phyloP scores from a whole-genome alignment of 768 basidiomycete genomes.

The Lactarius pseudohatsudake region DNA sequence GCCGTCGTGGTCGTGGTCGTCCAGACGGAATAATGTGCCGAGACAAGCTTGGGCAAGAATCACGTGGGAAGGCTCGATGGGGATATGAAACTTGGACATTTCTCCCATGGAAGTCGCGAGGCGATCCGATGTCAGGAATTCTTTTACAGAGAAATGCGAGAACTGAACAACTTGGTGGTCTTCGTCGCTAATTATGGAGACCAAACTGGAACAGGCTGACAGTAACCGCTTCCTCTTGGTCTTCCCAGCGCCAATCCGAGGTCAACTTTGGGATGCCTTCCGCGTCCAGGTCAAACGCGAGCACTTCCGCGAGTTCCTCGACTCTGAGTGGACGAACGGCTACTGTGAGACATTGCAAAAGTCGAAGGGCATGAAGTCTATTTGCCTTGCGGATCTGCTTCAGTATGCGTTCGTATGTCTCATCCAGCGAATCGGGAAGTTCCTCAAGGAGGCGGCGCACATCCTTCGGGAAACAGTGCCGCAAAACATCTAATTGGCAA shows the following conservation, averaged over 20 bases:
- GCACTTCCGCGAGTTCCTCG: neutral
- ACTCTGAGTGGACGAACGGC: neutral
- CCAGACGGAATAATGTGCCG: neutral
- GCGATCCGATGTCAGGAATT: neutral
- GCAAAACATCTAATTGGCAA: neutral
- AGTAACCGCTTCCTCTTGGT: neutral
- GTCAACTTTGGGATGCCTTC: neutral
- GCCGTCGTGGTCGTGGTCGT: neutral
- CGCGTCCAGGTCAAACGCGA: neutral
- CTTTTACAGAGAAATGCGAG: neutral
- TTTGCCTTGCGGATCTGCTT: neutral
- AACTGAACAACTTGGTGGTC: neutral
- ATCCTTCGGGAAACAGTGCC: neutral
- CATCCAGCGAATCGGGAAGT: neutral
- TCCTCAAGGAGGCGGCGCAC: neutral
- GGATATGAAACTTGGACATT: neutral
- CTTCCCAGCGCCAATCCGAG: neutral
- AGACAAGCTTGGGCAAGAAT: neutral
- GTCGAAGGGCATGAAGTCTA: neutral
- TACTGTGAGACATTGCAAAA: neutral
- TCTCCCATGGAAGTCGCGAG: neutral
- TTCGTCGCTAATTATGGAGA: neutral
- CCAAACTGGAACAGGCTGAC: neutral
- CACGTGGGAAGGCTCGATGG: neutral
- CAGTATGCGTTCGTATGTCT: neutral